Evolutionary conservation across 73 alveolate genomes (phyloP).

Genomic region (Tetrahymena malaccensis): DNA sequence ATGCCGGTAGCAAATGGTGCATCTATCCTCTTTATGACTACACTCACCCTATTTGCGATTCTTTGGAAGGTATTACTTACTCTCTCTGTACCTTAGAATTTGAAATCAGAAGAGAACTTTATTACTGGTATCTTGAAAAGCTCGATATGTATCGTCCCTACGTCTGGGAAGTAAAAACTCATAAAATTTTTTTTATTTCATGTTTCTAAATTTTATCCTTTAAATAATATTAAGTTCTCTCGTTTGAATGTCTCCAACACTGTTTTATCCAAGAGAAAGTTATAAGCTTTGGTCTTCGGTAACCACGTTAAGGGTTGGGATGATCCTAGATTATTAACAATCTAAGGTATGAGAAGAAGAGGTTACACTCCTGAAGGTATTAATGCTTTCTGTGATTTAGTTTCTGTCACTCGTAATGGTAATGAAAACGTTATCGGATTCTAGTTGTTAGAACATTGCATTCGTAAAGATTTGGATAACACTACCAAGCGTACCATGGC

Average conservation of each 20-base stretch:
- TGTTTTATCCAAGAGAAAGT: constrained; percentile 89
- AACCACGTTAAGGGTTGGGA: constrained; percentile 93
- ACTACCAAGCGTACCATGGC: constrained; percentile 95
- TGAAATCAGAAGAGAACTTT: constrained; percentile 97
- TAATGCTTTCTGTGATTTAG: constrained; percentile 88
- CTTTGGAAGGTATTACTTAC: constrained; percentile 95
- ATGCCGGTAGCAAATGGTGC: constrained; percentile 97
- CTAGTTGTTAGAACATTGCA: constrained; percentile 83
- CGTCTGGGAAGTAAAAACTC: constrained; percentile 81
- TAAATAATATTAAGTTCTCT: constrained; percentile 46
- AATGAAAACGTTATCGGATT: constrained; percentile 88
- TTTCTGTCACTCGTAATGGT: constrained; percentile 93
- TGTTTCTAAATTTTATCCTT: neutral
- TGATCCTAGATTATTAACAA: constrained; percentile 95
- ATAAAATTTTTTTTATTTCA: neutral
- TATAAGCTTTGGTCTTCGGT: constrained; percentile 73
- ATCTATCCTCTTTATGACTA: constrained; percentile 97
- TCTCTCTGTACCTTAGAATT: constrained; percentile 96
- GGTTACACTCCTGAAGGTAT: constrained; percentile 96
- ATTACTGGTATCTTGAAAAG: constrained; percentile 96
- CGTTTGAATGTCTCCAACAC: constrained; percentile 93
- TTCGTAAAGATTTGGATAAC: constrained; percentile 86
- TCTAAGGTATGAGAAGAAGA: constrained; percentile 95
- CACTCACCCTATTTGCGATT: constrained; percentile 94
- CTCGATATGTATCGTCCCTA: constrained; percentile 93